Evolutionary conservation across 2,329 filamentous ascomycete genomes (phyloP), one percentile per base, ranked within the genome.

Genomic region (Periconia macrospinosa): DNA sequence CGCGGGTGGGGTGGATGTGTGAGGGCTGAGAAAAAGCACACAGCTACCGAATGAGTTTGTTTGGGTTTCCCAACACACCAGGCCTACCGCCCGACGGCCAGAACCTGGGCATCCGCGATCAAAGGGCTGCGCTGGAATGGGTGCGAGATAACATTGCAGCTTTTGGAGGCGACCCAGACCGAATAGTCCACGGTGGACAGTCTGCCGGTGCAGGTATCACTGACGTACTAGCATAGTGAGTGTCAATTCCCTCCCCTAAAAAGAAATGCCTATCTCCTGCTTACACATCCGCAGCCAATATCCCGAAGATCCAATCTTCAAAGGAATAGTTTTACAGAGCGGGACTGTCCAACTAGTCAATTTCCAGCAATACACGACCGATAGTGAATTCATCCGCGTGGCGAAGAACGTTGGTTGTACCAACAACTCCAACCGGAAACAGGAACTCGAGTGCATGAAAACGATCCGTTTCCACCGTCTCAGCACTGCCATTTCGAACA

Each of bases 171-270:
- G 35, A 74, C 49, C 61, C 68, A 9, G 47, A 37, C 30, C 45
- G 60, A 13, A 73, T 74, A 49, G 67, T 58, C 7, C 58, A 72
- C 15, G 73, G 67, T 58, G 70, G 70, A 6, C 67, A 68, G 27
- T 60, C 63, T 6, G 64, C 67, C 15, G 68, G 68, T 14, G 60
- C 65, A 23, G 63, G 71, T 2, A 56, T 69, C 1, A 74, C 75
- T 0, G 78, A 81, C 54, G 76, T 76, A 58, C 78, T 75, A 67
- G 66, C 74, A 0, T 81, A 78, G 23, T 49, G 75, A 27, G 23
- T 27, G 8, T 27, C 23, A 8, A 8, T 27, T 27, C 5, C 23
- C 23, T 8, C 23, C 8, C 23, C 3, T 27, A 27, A 27, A 8
- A n/a, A n/a, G n/a, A n/a, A n/a, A n/a, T n/a, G n/a, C n/a, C n/a